Evolutionary conservation across 2,329 filamentous ascomycete species (phyloP), one percentile per base, ranked within the genome.

Genomic region (Fusarium torulosum): DNA sequence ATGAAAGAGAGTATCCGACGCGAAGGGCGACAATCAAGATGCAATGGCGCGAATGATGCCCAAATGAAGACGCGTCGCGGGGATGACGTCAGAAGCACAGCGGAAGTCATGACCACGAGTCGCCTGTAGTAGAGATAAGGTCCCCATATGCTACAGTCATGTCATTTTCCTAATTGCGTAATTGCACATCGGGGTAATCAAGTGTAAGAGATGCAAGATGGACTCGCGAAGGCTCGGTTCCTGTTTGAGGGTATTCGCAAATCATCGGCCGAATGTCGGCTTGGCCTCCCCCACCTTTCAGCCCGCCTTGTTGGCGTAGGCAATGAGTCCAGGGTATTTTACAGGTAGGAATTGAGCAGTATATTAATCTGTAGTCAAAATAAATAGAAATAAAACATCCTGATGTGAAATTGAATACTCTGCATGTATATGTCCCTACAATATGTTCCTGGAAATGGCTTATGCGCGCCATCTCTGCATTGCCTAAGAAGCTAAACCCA

Each of bases 391-490:
- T 4, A 13, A 29, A 10, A 29, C 27, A 6, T 29, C 4, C 11
- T 11, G 29, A 33, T 33, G 14, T 33, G 14, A 33, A 33, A 29
- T 10, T 29, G 27, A 11, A 29, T 29, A 13, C 10, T 13, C 27
- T 29, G 8, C 25, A 9, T 10, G 25, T 25, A 9, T 3, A 25
- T 25, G 25, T 10, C 25, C 25, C 25, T 25, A 10, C 8, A 25
- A 25, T 10, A 3, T 25, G 25, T 25, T 9, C 25, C 4, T 9
- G 25, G 29, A 31, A n/a, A 65, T 65, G 60, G 31, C 43, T 13
- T 43, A 40, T 17, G 62, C 53, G 21, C 60, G 60, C 35, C 53
- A 65, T 19, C 54, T 60, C 25, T 65, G 60, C 17, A 44, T 54
- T 2, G 41, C 60, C 19, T 44, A 60, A 19, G 60, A 65, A 27